Conservation (phyloP, 176 grass and related monocot species). For the Zea mays region Zm-B73-REFERENCE-NAM-5.0 NC_050096.1:134768501-134769000, state of each 20-base stretch:
- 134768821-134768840: neutral
- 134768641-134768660: neutral
- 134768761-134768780: conserved; percentile 67
- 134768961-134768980: conserved; percentile 29
- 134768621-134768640: neutral
- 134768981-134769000: conserved; percentile 27
- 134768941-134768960: conserved; percentile 35
- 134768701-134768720: neutral
- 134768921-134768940: conserved; percentile 11
- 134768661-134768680: neutral
- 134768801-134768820: conserved; percentile 15
- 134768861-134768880: neutral
- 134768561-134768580: neutral
- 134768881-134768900: neutral
- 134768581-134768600: neutral
- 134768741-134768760: conserved; percentile 34
- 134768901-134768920: neutral
- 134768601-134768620: neutral
- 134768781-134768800: conserved; percentile 54
- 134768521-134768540: neutral
- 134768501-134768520: neutral
- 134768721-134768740: neutral
- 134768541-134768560: neutral
- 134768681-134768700: neutral
- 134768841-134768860: neutral